phyloP scores from a whole-genome alignment of 805 yeast species.

The Suhomyces sp. region DNA sequence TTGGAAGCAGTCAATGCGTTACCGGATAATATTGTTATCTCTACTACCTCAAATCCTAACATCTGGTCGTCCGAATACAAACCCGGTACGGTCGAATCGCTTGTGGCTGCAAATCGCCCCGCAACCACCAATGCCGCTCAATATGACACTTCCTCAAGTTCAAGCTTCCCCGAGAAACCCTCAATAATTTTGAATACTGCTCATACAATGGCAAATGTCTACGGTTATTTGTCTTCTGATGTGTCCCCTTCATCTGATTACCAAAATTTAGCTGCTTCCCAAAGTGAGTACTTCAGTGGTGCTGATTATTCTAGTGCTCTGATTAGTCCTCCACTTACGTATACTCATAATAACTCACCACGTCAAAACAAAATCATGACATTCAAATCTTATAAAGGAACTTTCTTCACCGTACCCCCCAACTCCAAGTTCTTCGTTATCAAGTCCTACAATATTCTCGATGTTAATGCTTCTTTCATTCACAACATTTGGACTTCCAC shows the following conservation, averaged over 20 bases:
- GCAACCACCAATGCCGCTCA: background rate
- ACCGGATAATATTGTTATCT: background rate
- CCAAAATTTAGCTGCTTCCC: background rate
- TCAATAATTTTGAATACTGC: background rate
- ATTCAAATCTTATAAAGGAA: constrained; percentile 14
- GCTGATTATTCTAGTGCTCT: background rate
- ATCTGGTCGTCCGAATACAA: background rate
- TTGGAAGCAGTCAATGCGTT: constrained; percentile 6
- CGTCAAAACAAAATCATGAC: background rate
- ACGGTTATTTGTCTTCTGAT: background rate
- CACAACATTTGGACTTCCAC: constrained; percentile 61
- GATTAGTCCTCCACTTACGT: background rate
- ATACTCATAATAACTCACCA: background rate
- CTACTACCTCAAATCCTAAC: background rate
- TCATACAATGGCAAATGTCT: background rate
- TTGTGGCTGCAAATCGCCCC: background rate
- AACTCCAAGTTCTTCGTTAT: constrained; percentile 46
- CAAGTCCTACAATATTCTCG: constrained; percentile 49
- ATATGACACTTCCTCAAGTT: background rate
- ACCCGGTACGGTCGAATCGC: background rate
- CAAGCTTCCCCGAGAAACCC: background rate
- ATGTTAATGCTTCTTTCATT: constrained; percentile 47
- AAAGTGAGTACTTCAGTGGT: background rate
- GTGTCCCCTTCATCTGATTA: background rate
- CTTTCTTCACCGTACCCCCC: constrained; percentile 15